phyloP scores from a whole-genome alignment of 148 eudicot species.

The Limonium bicolor region DNA sequence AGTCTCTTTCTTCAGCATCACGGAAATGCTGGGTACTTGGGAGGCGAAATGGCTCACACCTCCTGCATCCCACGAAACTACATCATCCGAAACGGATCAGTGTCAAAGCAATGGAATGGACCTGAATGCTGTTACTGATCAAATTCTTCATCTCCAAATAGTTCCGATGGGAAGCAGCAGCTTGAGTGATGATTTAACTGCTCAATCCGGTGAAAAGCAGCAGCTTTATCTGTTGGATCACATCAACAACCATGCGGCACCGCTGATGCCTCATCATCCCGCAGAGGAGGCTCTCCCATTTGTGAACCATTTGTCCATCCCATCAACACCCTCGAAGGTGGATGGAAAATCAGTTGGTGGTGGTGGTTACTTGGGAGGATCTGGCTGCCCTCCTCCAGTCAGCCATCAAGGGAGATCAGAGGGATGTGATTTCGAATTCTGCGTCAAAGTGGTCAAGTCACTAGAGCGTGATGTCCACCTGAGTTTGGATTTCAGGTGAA shows the following conservation, averaged over 20 bases:
- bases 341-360: slow-evolving; percentile 20
- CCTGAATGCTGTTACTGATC: no score
- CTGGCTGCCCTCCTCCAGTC: slow-evolving; percentile 4
- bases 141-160: no score
- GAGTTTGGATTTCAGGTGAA: slow-evolving; percentile 36
- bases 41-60: slow-evolving; percentile 43
- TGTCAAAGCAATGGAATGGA: no score
- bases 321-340: slow-evolving; percentile 31
- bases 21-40: slow-evolving; percentile 19
- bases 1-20: slow-evolving; percentile 33
- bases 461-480: slow-evolving; percentile 36
- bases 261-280: no score
- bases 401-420: slow-evolving; percentile 9
- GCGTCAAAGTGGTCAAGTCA: slow-evolving; percentile 29
- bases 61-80: slow-evolving; percentile 11
- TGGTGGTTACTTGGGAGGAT: no score
- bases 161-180: no score
- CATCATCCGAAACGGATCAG: no score
- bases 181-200: no score
- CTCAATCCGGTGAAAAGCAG: not conserved
- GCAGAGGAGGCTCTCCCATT: slow-evolving; percentile 7
- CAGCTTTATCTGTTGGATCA: slow-evolving; percentile 10
- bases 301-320: slow-evolving; percentile 13
- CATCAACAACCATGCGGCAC: slow-evolving; percentile 2
- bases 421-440: slow-evolving; percentile 32